Conservation (phyloP, 805 yeast genomes). For the Tetrapisispora pingtungensis region DNA sequence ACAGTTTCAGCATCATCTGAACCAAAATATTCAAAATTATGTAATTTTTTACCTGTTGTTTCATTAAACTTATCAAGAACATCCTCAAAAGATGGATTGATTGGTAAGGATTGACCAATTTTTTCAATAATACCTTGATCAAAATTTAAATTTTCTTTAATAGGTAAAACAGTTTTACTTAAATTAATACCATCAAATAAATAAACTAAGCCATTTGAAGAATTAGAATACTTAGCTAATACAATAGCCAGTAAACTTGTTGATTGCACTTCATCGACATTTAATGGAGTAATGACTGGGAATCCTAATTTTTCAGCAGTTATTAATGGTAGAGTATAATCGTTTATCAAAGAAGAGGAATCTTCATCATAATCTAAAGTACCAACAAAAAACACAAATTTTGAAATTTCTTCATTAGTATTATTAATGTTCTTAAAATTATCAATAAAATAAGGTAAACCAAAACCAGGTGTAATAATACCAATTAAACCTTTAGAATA, state of each 20-base stretch:
- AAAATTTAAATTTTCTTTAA: constrained; percentile 9
- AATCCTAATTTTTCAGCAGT: constrained; percentile 54
- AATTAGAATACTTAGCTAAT: constrained; percentile 36
- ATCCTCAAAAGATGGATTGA: constrained; percentile 17
- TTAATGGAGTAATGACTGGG: constrained; percentile 61
- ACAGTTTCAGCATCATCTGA: constrained; percentile 49
- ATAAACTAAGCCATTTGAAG: constrained; percentile 42
- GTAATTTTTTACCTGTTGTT: constrained; percentile 15
- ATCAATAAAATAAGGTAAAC: constrained; percentile 60
- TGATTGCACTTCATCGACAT: constrained; percentile 55
- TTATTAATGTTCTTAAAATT: constrained; percentile 34
- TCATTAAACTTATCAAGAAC: constrained; percentile 23
- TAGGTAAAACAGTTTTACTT: constrained; percentile 15
- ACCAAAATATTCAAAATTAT: constrained; percentile 49
- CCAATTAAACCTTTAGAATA: constrained; percentile 25
- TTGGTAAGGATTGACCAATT: constrained; percentile 7
- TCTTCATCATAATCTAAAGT: constrained; percentile 60
- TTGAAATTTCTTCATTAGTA: constrained; percentile 27
- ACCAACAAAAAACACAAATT: constrained; percentile 63
- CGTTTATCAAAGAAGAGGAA: constrained; percentile 45
- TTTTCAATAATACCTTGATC: constrained; percentile 7
- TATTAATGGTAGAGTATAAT: constrained; percentile 51
- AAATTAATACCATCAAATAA: constrained; percentile 69
- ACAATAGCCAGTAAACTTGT: constrained; percentile 55
- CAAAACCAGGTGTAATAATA: constrained; percentile 52